phyloP scores from a whole-genome alignment of 352 stramenopile genomes.

The Aphanomyces euteiches region DNA sequence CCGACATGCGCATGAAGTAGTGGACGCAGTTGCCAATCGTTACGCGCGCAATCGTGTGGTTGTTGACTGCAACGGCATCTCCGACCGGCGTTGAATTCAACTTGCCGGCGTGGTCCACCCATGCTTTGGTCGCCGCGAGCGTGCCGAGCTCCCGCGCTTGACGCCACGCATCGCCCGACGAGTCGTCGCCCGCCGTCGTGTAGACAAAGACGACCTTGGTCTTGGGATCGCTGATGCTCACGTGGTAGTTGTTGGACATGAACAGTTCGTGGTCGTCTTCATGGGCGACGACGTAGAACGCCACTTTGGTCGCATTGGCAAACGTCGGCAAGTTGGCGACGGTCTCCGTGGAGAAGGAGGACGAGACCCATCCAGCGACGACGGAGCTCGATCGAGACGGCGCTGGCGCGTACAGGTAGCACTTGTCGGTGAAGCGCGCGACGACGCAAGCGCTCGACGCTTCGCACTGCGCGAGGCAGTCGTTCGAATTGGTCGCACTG shows the following conservation, averaged over 20 bases:
- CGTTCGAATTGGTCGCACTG: background rate
- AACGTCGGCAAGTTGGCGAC: background rate
- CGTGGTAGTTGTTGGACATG: background rate
- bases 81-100: constrained; percentile 19
- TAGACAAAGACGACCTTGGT: constrained; percentile 23
- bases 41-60: constrained; percentile 7
- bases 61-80: constrained; percentile 2
- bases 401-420: background rate
- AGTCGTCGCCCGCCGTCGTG: constrained; percentile 11
- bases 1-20: constrained; percentile 26
- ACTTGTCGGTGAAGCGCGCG: background rate
- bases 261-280: constrained; percentile 29
- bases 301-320: background rate
- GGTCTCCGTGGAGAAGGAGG: background rate
- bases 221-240: background rate
- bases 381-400: background rate
- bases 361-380: background rate
- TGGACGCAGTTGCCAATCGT: constrained; percentile 25
- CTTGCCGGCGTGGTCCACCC: constrained; percentile 15
- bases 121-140: constrained; percentile 13
- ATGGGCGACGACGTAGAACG: constrained; percentile 18
- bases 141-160: constrained; percentile 9
- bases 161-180: background rate
- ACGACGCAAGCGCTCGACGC: background rate
- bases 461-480: background rate